Evolutionary conservation across 768 basidiomycete species (phyloP), one percentile per base, ranked within the genome.

Genomic region (Mycena vulgaris): DNA sequence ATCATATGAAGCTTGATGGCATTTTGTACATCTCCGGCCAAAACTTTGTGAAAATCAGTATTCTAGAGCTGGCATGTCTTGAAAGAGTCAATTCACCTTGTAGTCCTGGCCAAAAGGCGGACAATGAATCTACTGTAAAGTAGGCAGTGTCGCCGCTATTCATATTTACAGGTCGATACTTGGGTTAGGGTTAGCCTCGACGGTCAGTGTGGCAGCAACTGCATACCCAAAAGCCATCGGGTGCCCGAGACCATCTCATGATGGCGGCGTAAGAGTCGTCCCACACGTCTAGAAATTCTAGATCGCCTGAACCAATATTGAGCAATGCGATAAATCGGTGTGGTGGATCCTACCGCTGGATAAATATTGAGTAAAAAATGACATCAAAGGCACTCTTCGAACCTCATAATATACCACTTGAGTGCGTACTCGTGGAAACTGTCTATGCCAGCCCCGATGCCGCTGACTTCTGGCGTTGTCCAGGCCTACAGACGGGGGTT

Each of bases 51-150:
- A 7, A 30, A 25, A 21, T 37, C 1, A 27, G 42, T 16, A 35
- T 55, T 14, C 17, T 47, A 42, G 5, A 21, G n/a, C 42, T n/a
- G 11, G 42, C 21, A 7, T 5, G n/a, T 14, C 33, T 13, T 8
- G 28, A 16, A 6, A 30, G 6, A 33, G 14, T n/a, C n/a, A n/a
- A 39, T 39, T 0, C 59, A 70, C 72, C 72, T 81, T 98, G 97
- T 19, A 98, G 84, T 25, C 97, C 98, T n/a, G 97, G 95, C 91
- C 97, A 96, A 79, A 99, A 99, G 1, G 98, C 96, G 2, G 96
- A 95, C 19, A 99, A 83, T 2, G 96, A 98, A 78, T 99, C 98
- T n/a, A 97, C 84, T n/a, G 91, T 93, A 51, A 86, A 82, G 76
- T 92, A 94, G 9, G 91, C 86, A 7, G 90, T 83, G 68, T 94